phyloP scores from a whole-genome alignment of 768 basidiomycete species.

The Lactarius sanguifluus region DNA sequence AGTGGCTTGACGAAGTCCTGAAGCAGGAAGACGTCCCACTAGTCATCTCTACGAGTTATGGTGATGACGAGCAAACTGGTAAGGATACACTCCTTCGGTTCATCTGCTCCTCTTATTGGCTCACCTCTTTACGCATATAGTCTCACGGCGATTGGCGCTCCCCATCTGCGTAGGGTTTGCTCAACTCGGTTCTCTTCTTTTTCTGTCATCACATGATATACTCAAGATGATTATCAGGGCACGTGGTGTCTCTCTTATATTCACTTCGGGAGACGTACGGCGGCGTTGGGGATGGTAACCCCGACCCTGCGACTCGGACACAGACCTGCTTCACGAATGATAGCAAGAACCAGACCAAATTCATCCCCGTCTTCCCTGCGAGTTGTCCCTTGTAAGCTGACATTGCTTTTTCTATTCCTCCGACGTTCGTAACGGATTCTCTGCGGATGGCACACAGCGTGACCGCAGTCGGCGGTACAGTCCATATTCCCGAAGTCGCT shows the following conservation, averaged over 20 bases:
- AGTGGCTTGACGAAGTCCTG: slow-evolving; percentile 69
- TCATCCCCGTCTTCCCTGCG: slow-evolving; percentile 58
- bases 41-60: slow-evolving; percentile 71
- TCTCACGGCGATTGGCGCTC: slow-evolving; percentile 46
- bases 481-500: slow-evolving; percentile 55
- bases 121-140: slow-evolving; percentile 34
- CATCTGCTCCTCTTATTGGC: slow-evolving; percentile 41
- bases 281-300: slow-evolving; percentile 67
- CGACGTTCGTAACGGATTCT: neutral
- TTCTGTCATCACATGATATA: neutral
- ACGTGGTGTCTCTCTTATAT: slow-evolving; percentile 64
- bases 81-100: neutral
- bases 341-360: slow-evolving; percentile 52
- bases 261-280: slow-evolving; percentile 68
- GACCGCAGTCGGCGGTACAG: slow-evolving; percentile 71
- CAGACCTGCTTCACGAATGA: slow-evolving; percentile 59
- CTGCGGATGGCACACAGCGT: slow-evolving; percentile 43
- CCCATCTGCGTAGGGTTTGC: slow-evolving; percentile 62
- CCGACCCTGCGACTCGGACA: slow-evolving; percentile 53
- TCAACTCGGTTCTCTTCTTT: slow-evolving; percentile 48
- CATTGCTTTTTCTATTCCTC: neutral
- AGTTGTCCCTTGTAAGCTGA: slow-evolving; percentile 41
- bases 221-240: slow-evolving; percentile 42
- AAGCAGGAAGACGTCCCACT: slow-evolving; percentile 48
- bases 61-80: slow-evolving; percentile 71